A percentile compares a stretch with the other conserved stretches of the same genome.
These are phyloP conservation scores for Gymnopus androsaceus DNA, from an alignment of 1,284 basidiomycete species.

Conservation along the genomic window DNA sequence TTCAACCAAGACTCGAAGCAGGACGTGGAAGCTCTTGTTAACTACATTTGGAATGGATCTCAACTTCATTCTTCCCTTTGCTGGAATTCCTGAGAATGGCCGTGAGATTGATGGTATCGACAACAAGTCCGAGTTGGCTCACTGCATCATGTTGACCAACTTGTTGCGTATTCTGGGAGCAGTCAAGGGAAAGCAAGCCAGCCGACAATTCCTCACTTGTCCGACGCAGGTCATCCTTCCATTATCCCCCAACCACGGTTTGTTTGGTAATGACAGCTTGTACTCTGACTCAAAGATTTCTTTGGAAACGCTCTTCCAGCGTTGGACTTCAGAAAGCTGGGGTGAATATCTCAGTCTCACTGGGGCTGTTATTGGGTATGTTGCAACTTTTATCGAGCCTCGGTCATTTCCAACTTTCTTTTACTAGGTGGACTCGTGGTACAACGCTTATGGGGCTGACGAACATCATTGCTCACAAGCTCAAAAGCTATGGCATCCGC, in stretches of 20 bases:
- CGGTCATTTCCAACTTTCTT: slow-evolving; percentile 18
- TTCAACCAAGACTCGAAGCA: slow-evolving; percentile 99
- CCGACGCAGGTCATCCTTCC: slow-evolving; percentile 98
- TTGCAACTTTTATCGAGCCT: slow-evolving; percentile 14
- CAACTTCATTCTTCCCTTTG: slow-evolving; percentile 98
- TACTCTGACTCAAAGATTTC: slow-evolving; percentile 99
- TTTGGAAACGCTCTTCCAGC: slow-evolving; percentile 95
- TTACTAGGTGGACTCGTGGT: slow-evolving; percentile 86
- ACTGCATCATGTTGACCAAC: slow-evolving; percentile 96
- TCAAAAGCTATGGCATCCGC: slow-evolving; percentile 92
- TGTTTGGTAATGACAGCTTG: slow-evolving; percentile 96
- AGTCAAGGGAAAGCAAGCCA: slow-evolving; percentile 98
- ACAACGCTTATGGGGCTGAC: slow-evolving; percentile 98
- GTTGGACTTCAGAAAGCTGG: slow-evolving; percentile 99
- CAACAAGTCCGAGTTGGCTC: slow-evolving; percentile 96
- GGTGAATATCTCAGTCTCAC: slow-evolving; percentile 98
- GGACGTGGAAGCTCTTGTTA: slow-evolving; percentile 94
- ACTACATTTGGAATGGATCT: slow-evolving; percentile 97
- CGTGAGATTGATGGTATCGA: slow-evolving; percentile 97
- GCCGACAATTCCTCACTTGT: slow-evolving; percentile 92
- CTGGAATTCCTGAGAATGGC: slow-evolving; percentile 97
- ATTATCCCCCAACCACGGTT: slow-evolving; percentile 95
- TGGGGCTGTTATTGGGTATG: slow-evolving; percentile 95
- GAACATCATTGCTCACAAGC: slow-evolving; percentile 92
- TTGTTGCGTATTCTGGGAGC: slow-evolving; percentile 93